phyloP scores from a whole-genome alignment of 2,329 filamentous ascomycete species.

The Cucurbitaria berberidis region DNA sequence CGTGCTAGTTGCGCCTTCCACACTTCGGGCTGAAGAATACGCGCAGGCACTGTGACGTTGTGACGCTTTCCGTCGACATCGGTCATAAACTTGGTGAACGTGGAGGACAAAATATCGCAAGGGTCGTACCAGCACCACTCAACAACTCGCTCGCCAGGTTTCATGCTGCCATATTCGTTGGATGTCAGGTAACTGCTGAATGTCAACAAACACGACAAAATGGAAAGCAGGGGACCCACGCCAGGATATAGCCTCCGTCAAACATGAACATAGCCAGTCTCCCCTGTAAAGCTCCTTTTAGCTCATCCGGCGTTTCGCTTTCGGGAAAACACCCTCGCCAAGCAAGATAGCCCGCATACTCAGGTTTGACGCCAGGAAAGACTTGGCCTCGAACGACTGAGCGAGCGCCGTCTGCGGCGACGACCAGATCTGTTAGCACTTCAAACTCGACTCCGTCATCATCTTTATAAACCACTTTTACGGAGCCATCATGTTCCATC shows the following conservation, averaged over 20 bases:
- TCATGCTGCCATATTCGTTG: slow-evolving; percentile 42
- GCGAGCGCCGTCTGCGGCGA: slow-evolving; percentile 26
- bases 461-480: slow-evolving; percentile 7
- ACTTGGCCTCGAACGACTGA: slow-evolving; percentile 18
- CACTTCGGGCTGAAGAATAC: slow-evolving; percentile 40
- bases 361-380: slow-evolving; percentile 10
- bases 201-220: background rate
- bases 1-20: slow-evolving; percentile 40
- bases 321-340: slow-evolving; percentile 23
- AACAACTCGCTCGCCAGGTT: slow-evolving; percentile 45
- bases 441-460: background rate
- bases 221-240: background rate
- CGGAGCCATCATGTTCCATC: slow-evolving; percentile 3
- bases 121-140: slow-evolving; percentile 57
- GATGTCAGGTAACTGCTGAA: slow-evolving; percentile 49
- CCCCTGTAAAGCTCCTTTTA: slow-evolving; percentile 7
- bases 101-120: slow-evolving; percentile 36
- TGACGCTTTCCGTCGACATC: slow-evolving; percentile 47
- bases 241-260: slow-evolving; percentile 12
- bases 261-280: slow-evolving; percentile 12
- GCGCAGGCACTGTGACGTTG: slow-evolving; percentile 49
- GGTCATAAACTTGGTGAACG: slow-evolving; percentile 50
- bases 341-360: slow-evolving; percentile 28
- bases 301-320: slow-evolving; percentile 5
- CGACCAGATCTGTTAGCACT: slow-evolving; percentile 14